Conservation (phyloP, 805 yeast genomes). For the Maudiozyma bulderi region DNA sequence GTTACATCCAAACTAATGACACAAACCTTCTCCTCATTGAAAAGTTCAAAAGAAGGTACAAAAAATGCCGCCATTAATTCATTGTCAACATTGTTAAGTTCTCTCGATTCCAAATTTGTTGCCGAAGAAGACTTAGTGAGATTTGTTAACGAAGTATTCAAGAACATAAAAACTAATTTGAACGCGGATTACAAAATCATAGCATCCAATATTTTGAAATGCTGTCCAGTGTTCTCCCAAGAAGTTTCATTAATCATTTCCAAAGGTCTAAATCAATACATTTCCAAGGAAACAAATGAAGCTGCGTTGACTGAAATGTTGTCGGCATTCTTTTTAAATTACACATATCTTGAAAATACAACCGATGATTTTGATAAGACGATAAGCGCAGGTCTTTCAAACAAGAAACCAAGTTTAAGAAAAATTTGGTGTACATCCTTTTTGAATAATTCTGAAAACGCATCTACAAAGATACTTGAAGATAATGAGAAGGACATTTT, state of each 20-base stretch:
- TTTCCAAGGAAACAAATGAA: constrained; percentile 73
- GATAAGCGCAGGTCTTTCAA: constrained; percentile 52
- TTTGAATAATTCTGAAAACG: constrained; percentile 11
- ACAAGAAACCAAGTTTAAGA: constrained; percentile 52
- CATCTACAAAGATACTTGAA: constrained; percentile 33
- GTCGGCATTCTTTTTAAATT: constrained; percentile 40
- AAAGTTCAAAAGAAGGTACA: constrained; percentile 62
- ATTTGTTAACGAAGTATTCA: constrained; percentile 45
- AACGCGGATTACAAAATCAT: constrained; percentile 57
- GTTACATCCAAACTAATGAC: constrained; percentile 39
- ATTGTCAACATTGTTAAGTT: constrained; percentile 18
- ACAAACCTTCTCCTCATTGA: constrained; percentile 46
- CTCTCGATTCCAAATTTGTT: constrained; percentile 14
- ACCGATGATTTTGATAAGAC: constrained; percentile 22
- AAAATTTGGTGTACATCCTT: constrained; percentile 57
- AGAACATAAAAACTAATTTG: constrained; percentile 48
- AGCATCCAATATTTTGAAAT: constrained; percentile 37
- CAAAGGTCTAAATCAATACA: constrained; percentile 38
- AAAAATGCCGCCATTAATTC: constrained; percentile 41
- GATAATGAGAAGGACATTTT: constrained; percentile 18
- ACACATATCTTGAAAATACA: constrained; percentile 25
- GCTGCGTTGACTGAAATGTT: constrained; percentile 41
- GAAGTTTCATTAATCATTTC: constrained; percentile 33
- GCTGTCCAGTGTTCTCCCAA: constrained; percentile 21
- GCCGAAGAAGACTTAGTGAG: constrained; percentile 24